Conservation (phyloP, 129 eudicot species). For the Scalesia atractyloides region DNA sequence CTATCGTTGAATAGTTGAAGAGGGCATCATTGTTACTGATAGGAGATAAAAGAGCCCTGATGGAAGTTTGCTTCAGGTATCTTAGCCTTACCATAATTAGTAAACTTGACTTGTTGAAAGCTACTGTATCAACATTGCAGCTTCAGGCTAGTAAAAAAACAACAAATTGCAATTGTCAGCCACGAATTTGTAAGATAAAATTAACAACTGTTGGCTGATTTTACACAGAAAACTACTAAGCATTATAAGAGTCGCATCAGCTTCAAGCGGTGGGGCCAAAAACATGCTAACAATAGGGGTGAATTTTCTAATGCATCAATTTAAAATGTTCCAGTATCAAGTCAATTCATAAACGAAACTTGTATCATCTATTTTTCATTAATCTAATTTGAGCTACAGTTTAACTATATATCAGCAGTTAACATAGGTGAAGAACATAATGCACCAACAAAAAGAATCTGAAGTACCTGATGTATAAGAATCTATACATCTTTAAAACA, state of each 20-base stretch:
- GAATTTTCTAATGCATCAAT: too few species aligned
- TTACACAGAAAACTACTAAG: neutral
- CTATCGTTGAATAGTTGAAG: conserved; percentile 24
- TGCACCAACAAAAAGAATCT: too few species aligned
- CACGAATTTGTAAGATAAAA: neutral
- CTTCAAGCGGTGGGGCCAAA: neutral
- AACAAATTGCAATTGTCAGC: neutral
- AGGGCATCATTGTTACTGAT: neutral
- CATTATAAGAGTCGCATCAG: neutral
- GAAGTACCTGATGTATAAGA: too few species aligned
- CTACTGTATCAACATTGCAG: conserved; percentile 21
- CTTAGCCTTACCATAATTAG: conserved; percentile 47
- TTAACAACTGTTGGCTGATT: neutral
- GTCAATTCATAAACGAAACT: too few species aligned
- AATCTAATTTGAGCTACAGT: too few species aligned
- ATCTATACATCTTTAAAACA: too few species aligned
- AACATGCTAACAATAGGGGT: too few species aligned
- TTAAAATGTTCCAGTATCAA: too few species aligned
- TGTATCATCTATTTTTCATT: too few species aligned
- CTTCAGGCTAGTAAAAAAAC: neutral
- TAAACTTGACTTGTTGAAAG: neutral
- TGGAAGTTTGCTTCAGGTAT: conserved; percentile 43
- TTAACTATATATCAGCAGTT: too few species aligned
- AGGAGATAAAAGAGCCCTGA: conserved; percentile 43
- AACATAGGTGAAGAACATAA: too few species aligned